Base-by-base conservation (phyloP, 768 basidiomycete genomes). In the Tulasnella sp. region DNA sequence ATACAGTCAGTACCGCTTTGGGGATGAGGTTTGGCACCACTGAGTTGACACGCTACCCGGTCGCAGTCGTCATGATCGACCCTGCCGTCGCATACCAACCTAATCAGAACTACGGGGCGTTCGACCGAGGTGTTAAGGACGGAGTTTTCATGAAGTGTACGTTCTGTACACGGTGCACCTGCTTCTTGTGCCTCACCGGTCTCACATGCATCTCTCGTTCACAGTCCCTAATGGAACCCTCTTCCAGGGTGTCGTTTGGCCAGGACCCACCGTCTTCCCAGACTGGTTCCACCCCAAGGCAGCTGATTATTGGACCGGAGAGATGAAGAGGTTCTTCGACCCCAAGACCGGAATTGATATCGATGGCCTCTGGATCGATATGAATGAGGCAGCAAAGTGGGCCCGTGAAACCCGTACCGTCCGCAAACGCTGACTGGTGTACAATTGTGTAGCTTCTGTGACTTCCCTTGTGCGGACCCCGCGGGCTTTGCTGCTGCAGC, bases 311-410 rank as follows among this genome's bases (percentile, higher is more conserved):
- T 83, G 82, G 82, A 79, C 77, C 5, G 79, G 79, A 16, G 70
- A 82, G 71, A 79, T 81, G 69, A 39, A 51, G 39, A 42, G 78
- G 16, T 81, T 81, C 79, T 78, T 80, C 61, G 69, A 81, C 77
- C 32, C 55, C 18, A 73, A 67, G 15, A 77, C 77, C 26, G 75
- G 78, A 11, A 77, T 82, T 55, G 79, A 81, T 32, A 74, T 79
- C n/a, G 79, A 80, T 73, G 82, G 79, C 37, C 42, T 80, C 40
- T 83, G 82, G 81, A 78, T 80, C 70, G 90, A 91, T 80, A 91
- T 91, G 91, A 92, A 92, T 82, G 91, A 92, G 79, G 91, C 91
- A 7, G 83, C 90, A 3, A 92, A 79, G 91, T 91, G 80, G 35
- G 88, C 82, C 57, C 57, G 57, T 26, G 35, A 44, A 23, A 20